These are phyloP conservation scores for Entrophospora sp. DNA, from an alignment of 192 early-diverging fungal species.

Conservation along the genomic window DNA sequence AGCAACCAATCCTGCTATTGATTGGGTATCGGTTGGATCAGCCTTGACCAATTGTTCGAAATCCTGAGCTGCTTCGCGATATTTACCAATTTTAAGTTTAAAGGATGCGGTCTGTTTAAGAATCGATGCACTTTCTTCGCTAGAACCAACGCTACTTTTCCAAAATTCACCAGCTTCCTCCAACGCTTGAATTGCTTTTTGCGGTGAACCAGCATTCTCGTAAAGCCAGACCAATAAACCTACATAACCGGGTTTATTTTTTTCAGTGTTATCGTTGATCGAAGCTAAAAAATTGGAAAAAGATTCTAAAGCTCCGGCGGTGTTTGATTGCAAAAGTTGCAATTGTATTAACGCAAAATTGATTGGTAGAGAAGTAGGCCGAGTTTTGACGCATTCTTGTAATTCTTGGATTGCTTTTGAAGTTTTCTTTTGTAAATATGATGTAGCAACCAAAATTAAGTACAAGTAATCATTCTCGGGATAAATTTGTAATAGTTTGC, in stretches of 20 bases:
- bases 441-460: slow-evolving; percentile 48
- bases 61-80: slow-evolving; percentile 55
- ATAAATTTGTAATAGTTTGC: slow-evolving; percentile 44
- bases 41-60: slow-evolving; percentile 60
- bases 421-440: slow-evolving; percentile 45
- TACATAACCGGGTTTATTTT: slow-evolving; percentile 53
- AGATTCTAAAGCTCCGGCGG: slow-evolving; percentile 39
- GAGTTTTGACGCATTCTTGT: slow-evolving; percentile 27
- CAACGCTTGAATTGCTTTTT: slow-evolving; percentile 48
- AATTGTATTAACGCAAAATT: slow-evolving; percentile 58
- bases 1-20: slow-evolving; percentile 58
- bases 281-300: slow-evolving; percentile 34
- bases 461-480: slow-evolving; percentile 51
- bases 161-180: slow-evolving; percentile 51
- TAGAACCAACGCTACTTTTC: slow-evolving; percentile 31
- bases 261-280: slow-evolving; percentile 24
- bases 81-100: slow-evolving; percentile 51
- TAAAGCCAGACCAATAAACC: slow-evolving; percentile 66
- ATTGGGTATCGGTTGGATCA: slow-evolving; percentile 53
- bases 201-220: slow-evolving; percentile 49
- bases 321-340: slow-evolving; percentile 39
- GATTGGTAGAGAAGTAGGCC: slow-evolving; percentile 42
- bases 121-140: slow-evolving; percentile 27
- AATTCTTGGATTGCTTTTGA: slow-evolving; percentile 50
- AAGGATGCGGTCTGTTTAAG: slow-evolving; percentile 59